Evolutionary conservation across 1,284 basidiomycete species (phyloP).

Genomic region (Leccinum pachyderme): DNA sequence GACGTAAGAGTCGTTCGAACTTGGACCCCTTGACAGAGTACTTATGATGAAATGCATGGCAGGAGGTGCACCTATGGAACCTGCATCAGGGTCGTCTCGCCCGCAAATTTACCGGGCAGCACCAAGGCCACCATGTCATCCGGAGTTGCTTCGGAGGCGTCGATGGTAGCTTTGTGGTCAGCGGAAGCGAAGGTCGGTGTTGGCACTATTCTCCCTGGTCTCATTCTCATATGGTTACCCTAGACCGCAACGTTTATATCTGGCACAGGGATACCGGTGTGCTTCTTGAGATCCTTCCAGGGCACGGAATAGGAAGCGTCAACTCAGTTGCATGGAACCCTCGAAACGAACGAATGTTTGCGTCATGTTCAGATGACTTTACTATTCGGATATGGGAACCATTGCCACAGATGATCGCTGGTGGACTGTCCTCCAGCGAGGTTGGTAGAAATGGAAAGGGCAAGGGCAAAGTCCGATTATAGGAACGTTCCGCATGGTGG

Average conservation of each 20-base stretch:
- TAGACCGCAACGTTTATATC: conserved; percentile 89
- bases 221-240: conserved; percentile 14
- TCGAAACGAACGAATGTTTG: conserved; percentile 83
- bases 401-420: conserved; percentile 33
- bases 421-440: conserved; percentile 14
- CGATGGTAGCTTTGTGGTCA: conserved; percentile 86
- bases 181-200: conserved; percentile 87
- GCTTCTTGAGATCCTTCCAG: conserved; percentile 79
- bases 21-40: conserved; percentile 1
- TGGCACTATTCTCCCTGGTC: background rate
- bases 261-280: conserved; percentile 90
- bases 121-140: conserved; percentile 81
- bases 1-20: conserved; percentile 56
- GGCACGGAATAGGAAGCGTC: conserved; percentile 85
- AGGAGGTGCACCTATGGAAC: conserved; percentile 92
- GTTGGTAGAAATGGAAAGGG: conserved; percentile 46
- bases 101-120: conserved; percentile 81
- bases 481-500: conserved; percentile 37
- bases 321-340: conserved; percentile 98
- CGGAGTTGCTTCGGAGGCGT: conserved; percentile 94
- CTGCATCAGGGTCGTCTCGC: conserved; percentile 67
- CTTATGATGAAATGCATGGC: conserved; percentile 13
- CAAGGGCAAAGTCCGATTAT: conserved; percentile 65
- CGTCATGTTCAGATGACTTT: conserved; percentile 86
- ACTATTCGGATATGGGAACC: conserved; percentile 86